Evolutionary conservation across 2,329 filamentous ascomycete species (phyloP).

Genomic region (Myriangium duriaei): DNA sequence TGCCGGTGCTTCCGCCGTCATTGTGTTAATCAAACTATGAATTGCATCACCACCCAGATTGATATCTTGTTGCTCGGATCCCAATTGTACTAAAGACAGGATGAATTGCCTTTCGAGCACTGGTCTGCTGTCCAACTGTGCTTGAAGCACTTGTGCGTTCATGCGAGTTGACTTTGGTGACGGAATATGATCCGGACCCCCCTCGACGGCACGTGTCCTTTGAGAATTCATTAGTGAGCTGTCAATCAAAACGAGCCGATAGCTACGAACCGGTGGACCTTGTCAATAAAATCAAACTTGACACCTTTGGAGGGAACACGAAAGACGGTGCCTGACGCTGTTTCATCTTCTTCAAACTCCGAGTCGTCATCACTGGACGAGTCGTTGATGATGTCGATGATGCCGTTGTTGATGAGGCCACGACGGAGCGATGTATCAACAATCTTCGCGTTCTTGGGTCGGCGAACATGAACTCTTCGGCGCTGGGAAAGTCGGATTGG

Average conservation of each 20-base stretch:
- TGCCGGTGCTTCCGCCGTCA: constrained; percentile 40
- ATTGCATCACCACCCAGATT: constrained; percentile 35
- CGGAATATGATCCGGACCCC: constrained; percentile 5
- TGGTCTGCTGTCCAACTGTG: constrained; percentile 32
- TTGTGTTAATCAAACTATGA: constrained; percentile 42
- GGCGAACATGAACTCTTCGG: constrained; percentile 34
- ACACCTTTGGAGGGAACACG: constrained; percentile 34
- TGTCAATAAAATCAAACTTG: constrained; percentile 49
- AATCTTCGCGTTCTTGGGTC: constrained; percentile 36
- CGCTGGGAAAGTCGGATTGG: constrained; percentile 13
- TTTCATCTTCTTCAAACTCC: constrained; percentile 31
- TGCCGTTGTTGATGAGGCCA: constrained; percentile 44
- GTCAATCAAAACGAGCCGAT: constrained; percentile 11
- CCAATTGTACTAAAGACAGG: constrained; percentile 49
- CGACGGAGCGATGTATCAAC: constrained; percentile 41
- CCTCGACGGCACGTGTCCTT: constrained; percentile 1
- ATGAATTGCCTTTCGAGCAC: constrained; percentile 54
- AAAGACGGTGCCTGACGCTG: constrained; percentile 28
- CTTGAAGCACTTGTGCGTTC: constrained; percentile 13
- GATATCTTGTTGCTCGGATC: constrained; percentile 38
- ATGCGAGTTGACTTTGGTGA: constrained; percentile 1
- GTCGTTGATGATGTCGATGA: constrained; percentile 33
- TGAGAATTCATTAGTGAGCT: constrained; percentile 13
- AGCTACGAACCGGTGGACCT: constrained; percentile 36
- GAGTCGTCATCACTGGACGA: constrained; percentile 33